Percentiles rank a stretch among this genome's conserved stretches.
These are phyloP conservation scores for Nannizziopsis barbatae DNA, from an alignment of 2,329 filamentous ascomycete genomes.

Conservation along the genomic window DNA sequence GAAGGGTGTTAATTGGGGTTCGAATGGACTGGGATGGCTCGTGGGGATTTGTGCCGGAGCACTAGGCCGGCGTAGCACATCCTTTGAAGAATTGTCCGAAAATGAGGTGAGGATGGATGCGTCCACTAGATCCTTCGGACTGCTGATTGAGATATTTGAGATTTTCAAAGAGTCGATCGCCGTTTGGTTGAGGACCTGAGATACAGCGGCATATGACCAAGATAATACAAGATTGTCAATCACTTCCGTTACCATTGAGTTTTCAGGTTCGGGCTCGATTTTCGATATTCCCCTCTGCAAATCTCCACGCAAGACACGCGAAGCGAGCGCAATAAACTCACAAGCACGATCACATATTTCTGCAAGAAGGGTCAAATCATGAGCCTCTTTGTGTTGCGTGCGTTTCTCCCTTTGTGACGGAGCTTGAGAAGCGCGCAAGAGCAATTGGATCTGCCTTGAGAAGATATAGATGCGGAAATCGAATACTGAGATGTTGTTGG, in stretches of 20 bases:
- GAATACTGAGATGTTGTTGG: conserved; percentile 90
- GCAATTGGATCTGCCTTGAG: conserved; percentile 68
- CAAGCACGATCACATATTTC: conserved; percentile 75
- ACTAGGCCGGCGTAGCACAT: conserved; percentile 32
- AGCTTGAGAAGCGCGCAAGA: conserved; percentile 68
- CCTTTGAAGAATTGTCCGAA: conserved; percentile 20
- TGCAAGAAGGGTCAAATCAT: conserved; percentile 68
- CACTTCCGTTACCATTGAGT: conserved; percentile 20
- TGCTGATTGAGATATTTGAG: conserved; percentile 29
- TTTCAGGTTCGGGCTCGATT: conserved; percentile 26
- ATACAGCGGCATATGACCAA: conserved; percentile 36
- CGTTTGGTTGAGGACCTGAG: conserved; percentile 36
- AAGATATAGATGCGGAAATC: conserved; percentile 95
- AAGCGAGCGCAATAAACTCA: conserved; percentile 71
- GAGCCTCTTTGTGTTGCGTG: conserved; percentile 49
- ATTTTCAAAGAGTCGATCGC: conserved; percentile 27
- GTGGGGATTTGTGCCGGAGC: conserved; percentile 5
- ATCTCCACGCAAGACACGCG: conserved; percentile 69
- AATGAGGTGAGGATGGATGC: conserved; percentile 16
- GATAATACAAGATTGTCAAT: conserved; percentile 39
- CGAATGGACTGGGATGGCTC: neutral
- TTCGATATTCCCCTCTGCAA: conserved; percentile 51
- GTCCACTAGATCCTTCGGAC: conserved; percentile 20
- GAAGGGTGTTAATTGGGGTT: neutral
- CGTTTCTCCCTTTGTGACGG: conserved; percentile 30